Base-by-base conservation (phyloP, 305 asterid species). In the Fraxinus latifolia region DNA sequence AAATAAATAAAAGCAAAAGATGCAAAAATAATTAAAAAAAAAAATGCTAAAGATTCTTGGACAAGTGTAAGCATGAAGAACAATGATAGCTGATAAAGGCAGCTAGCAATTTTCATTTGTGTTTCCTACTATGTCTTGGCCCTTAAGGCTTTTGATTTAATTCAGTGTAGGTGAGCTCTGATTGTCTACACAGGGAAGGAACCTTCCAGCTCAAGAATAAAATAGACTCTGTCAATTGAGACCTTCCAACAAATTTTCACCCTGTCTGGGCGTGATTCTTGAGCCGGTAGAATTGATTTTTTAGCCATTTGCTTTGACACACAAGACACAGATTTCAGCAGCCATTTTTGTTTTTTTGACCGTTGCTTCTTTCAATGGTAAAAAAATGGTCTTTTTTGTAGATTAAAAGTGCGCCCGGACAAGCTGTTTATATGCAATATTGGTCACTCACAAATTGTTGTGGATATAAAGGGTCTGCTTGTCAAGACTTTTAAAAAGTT, bases 121-220 rank as follows among this genome's bases (percentile, higher is more conserved):
- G 27, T 62, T 19, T 79, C 82, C 55, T 3, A 12, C 55, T 12
- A 4, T 81, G 82, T 81, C 91, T 86, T 86, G 83, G 73, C 77
- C 88, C 77, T 80, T 82, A 88, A 83, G 89, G 84, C 87, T 84
- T 81, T 81, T 82, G 50, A 53, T 77, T 31, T 23, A 47, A 67
- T 55, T 77, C 32, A 47, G 12, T 74, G 78, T 82, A 79, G 89
- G 86, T 87, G 70, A 83, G 68, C 31, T 74, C 55, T 85, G 53
- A 25, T 83, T 79, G 62, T 83, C 89, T 31, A 77, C 39, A 8
- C 39, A 5, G 23, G 37, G 21, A 76, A 76, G 25, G 37, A 76
- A 44, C 44, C 84, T 83, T 80, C 44, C 39, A 70, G 32, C 75
- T 76, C 78, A 83, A 17, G 44, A 21, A 34, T 53, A 65, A 33